phyloP scores from a whole-genome alignment of 768 basidiomycete species.

The Omphalotus guepiniiformis region DNA sequence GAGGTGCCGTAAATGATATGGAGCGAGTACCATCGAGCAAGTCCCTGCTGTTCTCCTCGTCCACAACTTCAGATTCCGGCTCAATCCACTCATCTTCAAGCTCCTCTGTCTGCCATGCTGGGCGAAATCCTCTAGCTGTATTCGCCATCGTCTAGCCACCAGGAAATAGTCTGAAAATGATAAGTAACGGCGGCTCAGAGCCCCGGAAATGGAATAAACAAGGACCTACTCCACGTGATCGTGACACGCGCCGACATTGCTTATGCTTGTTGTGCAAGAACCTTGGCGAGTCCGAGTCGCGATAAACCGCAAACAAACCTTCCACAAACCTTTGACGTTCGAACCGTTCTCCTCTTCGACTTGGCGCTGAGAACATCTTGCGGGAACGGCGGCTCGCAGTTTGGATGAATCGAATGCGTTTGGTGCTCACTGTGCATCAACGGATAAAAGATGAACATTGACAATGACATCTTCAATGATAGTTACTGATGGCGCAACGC shows the following conservation, averaged over 20 bases:
- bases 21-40: conserved; percentile 48
- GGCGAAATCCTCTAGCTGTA: conserved; percentile 24
- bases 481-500: no score
- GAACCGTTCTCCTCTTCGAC: neutral
- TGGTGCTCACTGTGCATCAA: neutral
- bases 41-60: conserved; percentile 31
- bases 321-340: neutral
- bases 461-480: no score
- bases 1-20: conserved; percentile 55
- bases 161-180: neutral
- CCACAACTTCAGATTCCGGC: conserved; percentile 38
- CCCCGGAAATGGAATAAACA: neutral
- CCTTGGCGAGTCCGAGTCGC: no score
- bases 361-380: neutral
- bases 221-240: conserved; percentile 4
- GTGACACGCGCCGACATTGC: no score
- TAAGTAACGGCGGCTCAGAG: neutral
- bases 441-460: no score
- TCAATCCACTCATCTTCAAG: conserved; percentile 92
- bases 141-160: conserved; percentile 10
- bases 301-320: neutral
- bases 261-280: no score
- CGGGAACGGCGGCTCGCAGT: no score
- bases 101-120: conserved; percentile 87
- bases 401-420: neutral